phyloP scores from a whole-genome alignment of 129 eudicot genomes.

The Deinandra increscens region DNA sequence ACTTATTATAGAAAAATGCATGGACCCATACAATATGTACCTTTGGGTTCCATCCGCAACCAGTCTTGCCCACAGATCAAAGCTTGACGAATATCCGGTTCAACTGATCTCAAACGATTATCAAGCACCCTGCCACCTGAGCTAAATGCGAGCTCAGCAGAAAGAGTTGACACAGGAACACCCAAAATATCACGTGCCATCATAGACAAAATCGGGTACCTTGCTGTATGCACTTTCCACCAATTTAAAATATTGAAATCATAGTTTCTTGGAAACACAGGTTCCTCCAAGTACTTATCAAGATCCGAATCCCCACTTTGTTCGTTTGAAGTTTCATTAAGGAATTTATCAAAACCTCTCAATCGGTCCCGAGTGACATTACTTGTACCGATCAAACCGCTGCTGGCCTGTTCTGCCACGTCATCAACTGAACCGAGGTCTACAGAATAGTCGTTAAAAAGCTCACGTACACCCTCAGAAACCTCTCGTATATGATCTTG shows the following conservation, averaged over 20 bases:
- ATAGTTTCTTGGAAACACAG: constrained; percentile 77
- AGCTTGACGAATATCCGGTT: constrained; percentile 75
- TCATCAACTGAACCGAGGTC: constrained; percentile 49
- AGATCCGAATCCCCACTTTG: constrained; percentile 70
- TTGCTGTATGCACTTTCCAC: constrained; percentile 97
- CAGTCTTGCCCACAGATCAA: constrained; percentile 93
- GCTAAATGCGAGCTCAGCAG: constrained; percentile 63
- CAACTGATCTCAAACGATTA: constrained; percentile 58
- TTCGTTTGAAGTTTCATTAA: constrained; percentile 70
- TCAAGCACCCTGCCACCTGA: constrained; percentile 70
- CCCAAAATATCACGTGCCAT: constrained; percentile 86
- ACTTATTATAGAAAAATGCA: not conserved
- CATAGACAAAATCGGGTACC: constrained; percentile 89
- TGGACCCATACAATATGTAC: constrained; percentile 27
- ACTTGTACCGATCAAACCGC: constrained; percentile 43
- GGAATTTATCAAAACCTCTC: constrained; percentile 81
- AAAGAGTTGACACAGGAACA: constrained; percentile 73
- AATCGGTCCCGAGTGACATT: constrained; percentile 64
- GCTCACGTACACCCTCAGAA: constrained; percentile 60
- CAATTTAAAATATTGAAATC: constrained; percentile 83
- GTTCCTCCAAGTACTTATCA: constrained; percentile 91
- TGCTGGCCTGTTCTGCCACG: constrained; percentile 33
- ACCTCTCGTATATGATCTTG: constrained; percentile 59
- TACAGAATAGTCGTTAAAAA: constrained; percentile 66
- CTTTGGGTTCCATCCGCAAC: constrained; percentile 71